Conservation (phyloP, 768 basidiomycete species). For the Suillus occidentalis region DNA sequence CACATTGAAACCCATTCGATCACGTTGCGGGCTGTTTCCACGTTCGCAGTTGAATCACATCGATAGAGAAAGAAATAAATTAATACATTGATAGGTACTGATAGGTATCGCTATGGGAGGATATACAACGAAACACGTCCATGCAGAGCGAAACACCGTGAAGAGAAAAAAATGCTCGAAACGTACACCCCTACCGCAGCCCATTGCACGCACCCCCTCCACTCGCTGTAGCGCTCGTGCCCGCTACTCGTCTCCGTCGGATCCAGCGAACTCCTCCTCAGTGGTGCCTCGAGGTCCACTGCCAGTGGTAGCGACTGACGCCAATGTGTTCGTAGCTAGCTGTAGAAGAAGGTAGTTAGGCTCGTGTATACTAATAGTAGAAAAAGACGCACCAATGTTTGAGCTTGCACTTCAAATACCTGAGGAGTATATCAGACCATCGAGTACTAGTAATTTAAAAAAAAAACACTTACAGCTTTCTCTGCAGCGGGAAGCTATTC, state of each 20-base stretch:
- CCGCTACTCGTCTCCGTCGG: background rate
- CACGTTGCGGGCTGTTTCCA: too few species aligned
- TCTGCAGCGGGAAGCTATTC: background rate
- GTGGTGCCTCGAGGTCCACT: background rate
- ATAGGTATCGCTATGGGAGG: too few species aligned
- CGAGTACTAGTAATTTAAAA: background rate
- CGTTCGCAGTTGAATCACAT: too few species aligned
- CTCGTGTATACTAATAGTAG: background rate
- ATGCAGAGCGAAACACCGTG: too few species aligned
- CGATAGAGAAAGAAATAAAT: too few species aligned
- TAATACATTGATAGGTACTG: too few species aligned
- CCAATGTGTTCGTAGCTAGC: background rate
- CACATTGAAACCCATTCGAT: too few species aligned
- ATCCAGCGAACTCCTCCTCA: background rate
- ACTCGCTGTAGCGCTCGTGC: too few species aligned
- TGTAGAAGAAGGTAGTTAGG: background rate
- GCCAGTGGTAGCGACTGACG: background rate
- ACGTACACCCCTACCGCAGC: too few species aligned
- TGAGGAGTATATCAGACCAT: background rate
- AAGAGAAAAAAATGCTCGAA: too few species aligned
- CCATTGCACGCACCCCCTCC: too few species aligned
- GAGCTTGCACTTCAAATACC: background rate
- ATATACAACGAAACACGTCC: too few species aligned
- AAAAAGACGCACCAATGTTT: background rate
- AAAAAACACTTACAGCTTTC: background rate